phyloP scores from a whole-genome alignment of 257 asterid species.

The Ajuga chamaepitys region DNA sequence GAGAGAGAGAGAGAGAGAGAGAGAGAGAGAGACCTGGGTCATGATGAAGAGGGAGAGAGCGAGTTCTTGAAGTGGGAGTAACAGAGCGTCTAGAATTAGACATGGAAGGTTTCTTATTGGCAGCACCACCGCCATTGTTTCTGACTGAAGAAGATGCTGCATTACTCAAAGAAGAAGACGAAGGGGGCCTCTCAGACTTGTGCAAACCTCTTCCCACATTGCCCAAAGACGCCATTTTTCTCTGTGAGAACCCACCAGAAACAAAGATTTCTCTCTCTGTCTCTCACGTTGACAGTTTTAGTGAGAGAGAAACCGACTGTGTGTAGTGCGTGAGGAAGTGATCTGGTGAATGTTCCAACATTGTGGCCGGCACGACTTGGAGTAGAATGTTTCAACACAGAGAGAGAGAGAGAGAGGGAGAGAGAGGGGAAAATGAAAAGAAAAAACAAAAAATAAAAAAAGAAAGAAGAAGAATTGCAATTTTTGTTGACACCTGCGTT shows the following conservation, averaged over 20 bases:
- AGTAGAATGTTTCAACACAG: constrained; percentile 9
- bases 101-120: no score
- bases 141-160: constrained; percentile 12
- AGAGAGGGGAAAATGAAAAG: no score
- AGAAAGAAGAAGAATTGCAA: no score
- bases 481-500: constrained; percentile 19
- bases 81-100: constrained; percentile 60
- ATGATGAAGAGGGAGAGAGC: constrained; percentile 31
- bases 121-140: constrained; percentile 29
- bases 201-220: constrained; percentile 30
- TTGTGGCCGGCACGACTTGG: constrained; percentile 66
- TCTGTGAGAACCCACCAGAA: background rate
- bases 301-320: background rate
- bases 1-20: background rate
- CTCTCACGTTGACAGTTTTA: constrained; percentile 7
- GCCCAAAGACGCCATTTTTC: constrained; percentile 36
- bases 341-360: constrained; percentile 20
- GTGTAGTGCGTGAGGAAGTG: constrained; percentile 12
- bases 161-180: constrained; percentile 14
- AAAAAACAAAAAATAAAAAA: no score
- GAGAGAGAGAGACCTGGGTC: constrained; percentile 54
- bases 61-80: constrained; percentile 66
- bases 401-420: background rate
- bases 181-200: constrained; percentile 36
- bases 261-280: constrained; percentile 1